Evolutionary conservation across 306 rosid species (phyloP).

Genomic region (Luffa acutangula): DNA sequence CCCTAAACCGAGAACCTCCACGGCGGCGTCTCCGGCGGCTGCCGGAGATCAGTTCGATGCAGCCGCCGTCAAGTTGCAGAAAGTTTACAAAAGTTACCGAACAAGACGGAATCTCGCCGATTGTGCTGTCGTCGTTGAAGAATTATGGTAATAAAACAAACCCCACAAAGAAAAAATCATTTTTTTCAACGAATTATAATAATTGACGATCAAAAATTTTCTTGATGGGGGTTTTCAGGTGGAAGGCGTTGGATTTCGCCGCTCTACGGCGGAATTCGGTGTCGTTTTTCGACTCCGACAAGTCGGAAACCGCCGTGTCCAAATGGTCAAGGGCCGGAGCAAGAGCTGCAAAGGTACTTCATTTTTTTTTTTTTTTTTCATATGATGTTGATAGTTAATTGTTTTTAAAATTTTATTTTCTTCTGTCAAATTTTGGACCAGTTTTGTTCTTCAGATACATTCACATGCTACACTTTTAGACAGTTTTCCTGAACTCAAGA

Average conservation of each 20-base stretch:
- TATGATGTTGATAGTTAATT: neutral
- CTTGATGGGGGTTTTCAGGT: conserved; percentile 27
- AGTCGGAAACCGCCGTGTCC: conserved; percentile 56
- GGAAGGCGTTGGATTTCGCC: conserved; percentile 73
- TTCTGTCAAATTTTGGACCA: neutral
- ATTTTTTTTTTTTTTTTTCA: neutral
- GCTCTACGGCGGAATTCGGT: conserved; percentile 37
- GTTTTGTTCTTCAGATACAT: neutral
- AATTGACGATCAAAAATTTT: neutral
- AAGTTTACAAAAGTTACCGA: conserved; percentile 60
- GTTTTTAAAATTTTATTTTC: neutral
- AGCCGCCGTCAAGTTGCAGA: conserved; percentile 65
- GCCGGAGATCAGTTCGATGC: conserved; percentile 16
- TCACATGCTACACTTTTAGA: neutral
- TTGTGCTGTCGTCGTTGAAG: conserved; percentile 76
- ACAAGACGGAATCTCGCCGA: conserved; percentile 71
- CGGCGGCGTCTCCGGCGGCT: neutral
- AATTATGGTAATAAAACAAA: conserved; percentile 49
- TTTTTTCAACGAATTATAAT: neutral
- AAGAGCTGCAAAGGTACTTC: conserved; percentile 72
- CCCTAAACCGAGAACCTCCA: neutral
- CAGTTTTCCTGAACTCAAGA: neutral
- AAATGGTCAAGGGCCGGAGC: conserved; percentile 75
- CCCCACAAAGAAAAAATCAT: neutral
- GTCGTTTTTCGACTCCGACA: conserved; percentile 43